Conservation (phyloP, 2,329 filamentous ascomycete species). For the Fusarium sp. region DNA sequence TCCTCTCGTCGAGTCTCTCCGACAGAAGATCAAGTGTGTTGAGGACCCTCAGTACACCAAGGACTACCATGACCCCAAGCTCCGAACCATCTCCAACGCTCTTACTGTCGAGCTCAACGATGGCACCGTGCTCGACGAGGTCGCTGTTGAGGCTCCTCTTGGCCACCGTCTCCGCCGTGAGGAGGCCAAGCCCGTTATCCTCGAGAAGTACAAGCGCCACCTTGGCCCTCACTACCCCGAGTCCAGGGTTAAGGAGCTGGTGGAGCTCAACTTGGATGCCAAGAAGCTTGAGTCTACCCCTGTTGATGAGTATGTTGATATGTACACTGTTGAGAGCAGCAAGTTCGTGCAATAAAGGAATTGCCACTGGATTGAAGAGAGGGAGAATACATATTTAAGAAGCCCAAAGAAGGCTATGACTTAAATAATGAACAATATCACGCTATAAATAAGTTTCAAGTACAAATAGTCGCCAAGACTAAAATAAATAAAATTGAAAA, state of each 20-base stretch:
- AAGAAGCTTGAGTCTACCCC: constrained; percentile 82
- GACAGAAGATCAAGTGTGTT: constrained; percentile 93
- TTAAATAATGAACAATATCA: constrained; percentile 15
- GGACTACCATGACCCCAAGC: constrained; percentile 94
- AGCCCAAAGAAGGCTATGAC: constrained; percentile 31
- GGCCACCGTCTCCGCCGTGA: constrained; percentile 91
- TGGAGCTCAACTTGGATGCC: constrained; percentile 80
- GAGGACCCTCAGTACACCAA: constrained; percentile 94
- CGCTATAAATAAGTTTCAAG: constrained; percentile 17
- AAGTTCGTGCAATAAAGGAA: constrained; percentile 59
- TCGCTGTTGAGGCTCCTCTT: constrained; percentile 92
- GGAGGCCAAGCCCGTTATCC: constrained; percentile 97
- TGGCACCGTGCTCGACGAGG: constrained; percentile 89
- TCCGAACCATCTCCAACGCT: constrained; percentile 97
- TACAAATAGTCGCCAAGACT: constrained; percentile 12
- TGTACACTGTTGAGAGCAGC: constrained; percentile 75
- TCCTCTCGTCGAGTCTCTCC: constrained; percentile 87
- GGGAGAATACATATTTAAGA: constrained; percentile 22
- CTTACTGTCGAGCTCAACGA: constrained; percentile 95
- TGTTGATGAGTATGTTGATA: constrained; percentile 93
- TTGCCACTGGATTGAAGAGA: constrained; percentile 4
- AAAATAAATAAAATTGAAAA: neutral
- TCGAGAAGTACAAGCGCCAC: constrained; percentile 96
- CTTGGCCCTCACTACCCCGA: constrained; percentile 84
- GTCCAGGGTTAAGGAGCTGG: constrained; percentile 81